Evolutionary conservation across 2,329 filamentous ascomycete species (phyloP).

Genomic region (Colletotrichum cereale): DNA sequence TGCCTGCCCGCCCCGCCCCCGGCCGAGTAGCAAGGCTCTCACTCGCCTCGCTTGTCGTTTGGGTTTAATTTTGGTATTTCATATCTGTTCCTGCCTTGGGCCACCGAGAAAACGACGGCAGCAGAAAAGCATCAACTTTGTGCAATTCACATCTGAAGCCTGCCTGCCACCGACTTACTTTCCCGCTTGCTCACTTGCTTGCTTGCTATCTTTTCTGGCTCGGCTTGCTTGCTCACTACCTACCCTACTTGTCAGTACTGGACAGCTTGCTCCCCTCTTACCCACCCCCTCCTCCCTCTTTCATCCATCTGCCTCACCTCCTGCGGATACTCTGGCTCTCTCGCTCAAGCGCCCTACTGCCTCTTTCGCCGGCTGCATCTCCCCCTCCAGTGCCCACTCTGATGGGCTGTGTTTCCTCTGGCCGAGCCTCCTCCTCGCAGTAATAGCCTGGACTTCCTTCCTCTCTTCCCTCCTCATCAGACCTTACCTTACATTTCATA

Average conservation of each 20-base stretch:
- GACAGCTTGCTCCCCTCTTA: neutral
- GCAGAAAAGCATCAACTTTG: slow-evolving; percentile 29
- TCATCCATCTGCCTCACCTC: neutral
- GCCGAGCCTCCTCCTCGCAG: slow-evolving; percentile 29
- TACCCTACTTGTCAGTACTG: slow-evolving; percentile 4
- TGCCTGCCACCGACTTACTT: slow-evolving; percentile 2
- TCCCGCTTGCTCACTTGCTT: neutral
- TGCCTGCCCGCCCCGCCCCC: slow-evolving; percentile 13
- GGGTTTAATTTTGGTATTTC: slow-evolving; percentile 26
- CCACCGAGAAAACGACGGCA: slow-evolving; percentile 20
- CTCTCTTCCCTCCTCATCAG: slow-evolving; percentile 22
- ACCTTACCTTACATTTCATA: slow-evolving; percentile 20
- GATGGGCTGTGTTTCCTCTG: slow-evolving; percentile 37
- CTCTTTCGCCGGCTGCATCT: slow-evolving; percentile 21
- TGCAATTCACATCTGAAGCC: slow-evolving; percentile 28
- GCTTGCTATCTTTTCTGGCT: slow-evolving; percentile 4
- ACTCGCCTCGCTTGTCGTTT: slow-evolving; percentile 30
- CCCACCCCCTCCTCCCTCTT: neutral
- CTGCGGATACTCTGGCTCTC: slow-evolving; percentile 21
- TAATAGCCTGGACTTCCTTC: slow-evolving; percentile 17
- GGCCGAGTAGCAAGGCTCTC: slow-evolving; percentile 18
- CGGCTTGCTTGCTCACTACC: slow-evolving; percentile 10
- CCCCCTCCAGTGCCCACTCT: slow-evolving; percentile 27
- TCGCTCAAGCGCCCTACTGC: slow-evolving; percentile 19
- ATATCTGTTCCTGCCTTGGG: slow-evolving; percentile 18